Conservation (phyloP, 116 monocot species). For the Posidonia oceanica region DNA sequence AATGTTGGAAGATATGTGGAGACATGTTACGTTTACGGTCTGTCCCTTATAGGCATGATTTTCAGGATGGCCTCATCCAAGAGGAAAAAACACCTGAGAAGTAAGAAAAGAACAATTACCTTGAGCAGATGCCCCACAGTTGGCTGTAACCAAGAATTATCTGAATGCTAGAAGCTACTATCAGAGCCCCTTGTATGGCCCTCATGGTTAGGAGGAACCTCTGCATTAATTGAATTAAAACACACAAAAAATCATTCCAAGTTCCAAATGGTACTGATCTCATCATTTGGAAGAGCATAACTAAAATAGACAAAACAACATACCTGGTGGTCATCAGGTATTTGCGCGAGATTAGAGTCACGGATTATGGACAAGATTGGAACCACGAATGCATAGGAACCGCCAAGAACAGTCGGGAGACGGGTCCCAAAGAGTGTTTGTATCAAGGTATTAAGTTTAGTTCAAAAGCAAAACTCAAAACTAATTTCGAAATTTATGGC, state of each 20-base stretch:
- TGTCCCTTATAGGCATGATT: too few relatives aligned
- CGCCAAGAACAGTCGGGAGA: constrained; percentile 78
- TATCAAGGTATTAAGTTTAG: constrained; percentile 89
- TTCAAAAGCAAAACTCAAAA: too few relatives aligned
- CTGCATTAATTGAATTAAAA: constrained; percentile 18
- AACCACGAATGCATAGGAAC: constrained; percentile 81
- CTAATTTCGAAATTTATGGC: too few relatives aligned
- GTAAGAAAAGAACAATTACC: constrained; percentile 20
- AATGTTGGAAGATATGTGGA: too few relatives aligned
- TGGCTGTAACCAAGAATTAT: constrained; percentile 94
- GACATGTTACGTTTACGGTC: too few relatives aligned
- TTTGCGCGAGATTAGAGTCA: constrained; percentile 35
- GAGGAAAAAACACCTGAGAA: too few relatives aligned
- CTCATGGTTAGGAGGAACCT: constrained; percentile 91
- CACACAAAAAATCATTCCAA: background rate
- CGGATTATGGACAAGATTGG: constrained; percentile 78
- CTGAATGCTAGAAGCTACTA: constrained; percentile 88
- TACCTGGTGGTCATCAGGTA: constrained; percentile 65
- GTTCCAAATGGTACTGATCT: background rate
- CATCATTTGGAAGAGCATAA: background rate
- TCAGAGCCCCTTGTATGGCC: constrained; percentile 89
- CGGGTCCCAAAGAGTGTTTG: constrained; percentile 92
- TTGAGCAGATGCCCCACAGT: constrained; percentile 89
- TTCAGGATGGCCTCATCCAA: too few relatives aligned
- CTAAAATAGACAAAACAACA: background rate